A percentile compares a stretch with the other conserved stretches of the same genome.
These are phyloP conservation scores for Lactifluus pinguis DNA, from an alignment of 768 basidiomycete genomes.

Conservation along the genomic window DNA sequence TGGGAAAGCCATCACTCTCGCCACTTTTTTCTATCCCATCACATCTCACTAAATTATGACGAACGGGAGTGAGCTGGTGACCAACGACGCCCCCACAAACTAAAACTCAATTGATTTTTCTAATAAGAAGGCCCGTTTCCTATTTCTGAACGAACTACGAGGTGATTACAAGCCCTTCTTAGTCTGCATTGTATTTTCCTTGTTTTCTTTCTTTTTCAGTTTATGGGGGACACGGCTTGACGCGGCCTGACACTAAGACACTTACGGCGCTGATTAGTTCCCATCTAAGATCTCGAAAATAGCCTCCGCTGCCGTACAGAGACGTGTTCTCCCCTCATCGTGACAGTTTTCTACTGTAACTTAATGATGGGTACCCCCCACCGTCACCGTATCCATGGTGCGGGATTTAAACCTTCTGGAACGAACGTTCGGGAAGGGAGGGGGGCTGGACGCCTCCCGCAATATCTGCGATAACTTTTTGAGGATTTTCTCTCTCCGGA, in stretches of 20 bases:
- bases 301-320: constrained; percentile 1
- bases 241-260: constrained; percentile 74
- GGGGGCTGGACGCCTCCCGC: not conserved
- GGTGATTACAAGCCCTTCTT: constrained; percentile 6
- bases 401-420: constrained; percentile 1
- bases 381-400: constrained; percentile 3
- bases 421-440: constrained; percentile 3
- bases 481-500: constrained; percentile 7
- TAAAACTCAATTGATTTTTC: not conserved
- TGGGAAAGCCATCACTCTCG: not conserved
- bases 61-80: no score
- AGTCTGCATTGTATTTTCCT: constrained; percentile 14
- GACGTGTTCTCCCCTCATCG: not conserved
- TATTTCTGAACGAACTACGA: not conserved
- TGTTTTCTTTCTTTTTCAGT: no score
- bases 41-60: no score
- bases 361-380: no score
- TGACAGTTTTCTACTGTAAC: no score
- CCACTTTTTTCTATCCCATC: not conserved
- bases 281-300: constrained; percentile 3
- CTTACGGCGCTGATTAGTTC: constrained; percentile 42
- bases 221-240: no score
- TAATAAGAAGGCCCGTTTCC: not conserved
- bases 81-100: no score
- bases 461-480: not conserved